phyloP scores from a whole-genome alignment of 257 asterid species.

The Schizonepeta tenuifolia region DNA sequence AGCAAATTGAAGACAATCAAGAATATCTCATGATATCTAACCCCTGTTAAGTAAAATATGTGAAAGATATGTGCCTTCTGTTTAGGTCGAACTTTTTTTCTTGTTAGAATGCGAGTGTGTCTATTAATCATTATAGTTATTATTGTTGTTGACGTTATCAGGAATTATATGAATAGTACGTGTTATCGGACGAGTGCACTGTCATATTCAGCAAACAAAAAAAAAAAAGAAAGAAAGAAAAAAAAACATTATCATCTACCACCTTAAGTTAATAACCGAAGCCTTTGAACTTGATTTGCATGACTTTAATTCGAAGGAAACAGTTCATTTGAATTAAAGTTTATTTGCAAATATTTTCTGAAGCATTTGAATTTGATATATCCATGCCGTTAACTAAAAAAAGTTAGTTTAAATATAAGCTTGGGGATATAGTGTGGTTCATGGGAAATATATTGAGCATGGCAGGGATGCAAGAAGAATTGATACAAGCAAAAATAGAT shows the following conservation, averaged over 20 bases:
- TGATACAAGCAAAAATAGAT: not conserved
- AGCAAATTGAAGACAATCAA: conserved; percentile 1
- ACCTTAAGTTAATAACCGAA: not conserved
- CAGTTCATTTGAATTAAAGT: not conserved
- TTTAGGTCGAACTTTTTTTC: not conserved
- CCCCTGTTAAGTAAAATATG: conserved; percentile 1
- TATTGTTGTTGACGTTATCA: not conserved
- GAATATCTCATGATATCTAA: conserved; percentile 7
- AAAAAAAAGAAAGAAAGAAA: not conserved
- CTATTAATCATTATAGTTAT: not conserved
- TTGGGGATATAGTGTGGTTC: not conserved
- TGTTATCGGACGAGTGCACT: not conserved
- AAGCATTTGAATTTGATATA: not conserved
- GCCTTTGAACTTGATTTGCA: not conserved
- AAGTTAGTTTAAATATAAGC: not conserved
- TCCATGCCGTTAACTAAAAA: not conserved
- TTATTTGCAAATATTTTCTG: not conserved
- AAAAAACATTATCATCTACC: not conserved
- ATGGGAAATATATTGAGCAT: not conserved
- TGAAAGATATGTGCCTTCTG: conserved; percentile 10
- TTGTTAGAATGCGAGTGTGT: conserved; percentile 5
- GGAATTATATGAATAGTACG: not conserved
- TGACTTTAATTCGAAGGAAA: not conserved
- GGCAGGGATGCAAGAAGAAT: not conserved
- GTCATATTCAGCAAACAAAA: not conserved